phyloP scores from a whole-genome alignment of 2,329 filamentous ascomycete species.

The Fusarium cicatricum region DNA sequence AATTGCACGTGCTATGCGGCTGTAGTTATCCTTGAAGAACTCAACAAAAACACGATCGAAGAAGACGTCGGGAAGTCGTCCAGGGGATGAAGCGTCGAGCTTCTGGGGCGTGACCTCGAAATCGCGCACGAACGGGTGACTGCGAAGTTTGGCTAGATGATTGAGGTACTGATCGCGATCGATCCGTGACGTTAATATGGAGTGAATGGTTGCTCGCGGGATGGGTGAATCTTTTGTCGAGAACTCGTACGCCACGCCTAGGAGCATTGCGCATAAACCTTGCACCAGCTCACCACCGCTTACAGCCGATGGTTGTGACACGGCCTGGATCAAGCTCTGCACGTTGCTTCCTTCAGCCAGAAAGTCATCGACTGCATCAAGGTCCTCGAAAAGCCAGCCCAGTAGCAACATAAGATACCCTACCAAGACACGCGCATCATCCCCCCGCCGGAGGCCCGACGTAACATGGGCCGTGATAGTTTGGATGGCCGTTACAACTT shows the following conservation, averaged over 20 bases:
- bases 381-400: conserved; percentile 91
- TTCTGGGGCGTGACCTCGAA: conserved; percentile 87
- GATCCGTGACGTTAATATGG: conserved; percentile 77
- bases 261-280: conserved; percentile 82
- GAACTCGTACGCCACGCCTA: conserved; percentile 94
- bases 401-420: conserved; percentile 91
- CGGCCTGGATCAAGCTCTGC: conserved; percentile 82
- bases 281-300: conserved; percentile 75
- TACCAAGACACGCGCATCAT: conserved; percentile 81
- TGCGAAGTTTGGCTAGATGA: conserved; percentile 78
- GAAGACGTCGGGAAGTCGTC: conserved; percentile 77
- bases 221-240: conserved; percentile 97
- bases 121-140: conserved; percentile 81
- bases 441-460: conserved; percentile 75
- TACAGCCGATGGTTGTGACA: conserved; percentile 64
- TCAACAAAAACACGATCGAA: conserved; percentile 90
- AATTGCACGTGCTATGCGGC: conserved; percentile 81
- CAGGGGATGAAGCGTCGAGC: conserved; percentile 56
- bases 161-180: conserved; percentile 90
- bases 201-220: conserved; percentile 79
- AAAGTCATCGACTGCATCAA: conserved; percentile 91
- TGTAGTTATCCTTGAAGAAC: conserved; percentile 96
- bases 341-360: conserved; percentile 90
- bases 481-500: conserved; percentile 94
- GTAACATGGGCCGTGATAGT: conserved; percentile 87